phyloP scores from a whole-genome alignment of 2,329 filamentous ascomycete genomes.

The Paracamarosporium sp. region DNA sequence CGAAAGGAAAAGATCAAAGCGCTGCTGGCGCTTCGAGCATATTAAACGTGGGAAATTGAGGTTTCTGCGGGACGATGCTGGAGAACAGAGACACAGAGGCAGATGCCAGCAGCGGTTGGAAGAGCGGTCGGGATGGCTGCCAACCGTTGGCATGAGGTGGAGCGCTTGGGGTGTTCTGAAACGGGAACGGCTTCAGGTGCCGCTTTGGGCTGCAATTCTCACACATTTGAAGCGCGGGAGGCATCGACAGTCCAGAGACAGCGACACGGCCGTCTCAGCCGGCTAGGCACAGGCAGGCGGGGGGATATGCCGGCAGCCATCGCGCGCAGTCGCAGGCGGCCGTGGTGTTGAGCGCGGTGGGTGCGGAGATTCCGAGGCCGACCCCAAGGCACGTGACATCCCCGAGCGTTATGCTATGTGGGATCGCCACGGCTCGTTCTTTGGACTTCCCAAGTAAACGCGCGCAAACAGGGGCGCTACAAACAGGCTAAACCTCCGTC shows the following conservation, averaged over 20 bases:
- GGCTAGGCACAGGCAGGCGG: constrained; percentile 19
- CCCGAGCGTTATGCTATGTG: too few relatives aligned
- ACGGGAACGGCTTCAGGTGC: constrained; percentile 43
- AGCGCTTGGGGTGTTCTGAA: constrained; percentile 43
- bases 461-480: neutral
- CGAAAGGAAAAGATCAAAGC: constrained; percentile 36
- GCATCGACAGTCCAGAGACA: constrained; percentile 35
- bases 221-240: constrained; percentile 46
- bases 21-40: constrained; percentile 44
- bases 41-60: constrained; percentile 40
- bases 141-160: constrained; percentile 44
- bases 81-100: constrained; percentile 29
- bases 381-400: constrained; percentile 7
- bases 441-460: too few relatives aligned
- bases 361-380: neutral
- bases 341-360: constrained; percentile 16
- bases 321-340: constrained; percentile 10
- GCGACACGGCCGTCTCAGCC: constrained; percentile 41
- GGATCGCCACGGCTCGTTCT: too few relatives aligned
- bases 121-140: constrained; percentile 32
- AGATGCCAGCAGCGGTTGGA: constrained; percentile 32
- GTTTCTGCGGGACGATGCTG: constrained; percentile 29
- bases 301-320: constrained; percentile 15
- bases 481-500: neutral
- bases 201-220: constrained; percentile 41